phyloP scores from a whole-genome alignment of 2,329 filamentous ascomycete species.

The Claviceps sp. region DNA sequence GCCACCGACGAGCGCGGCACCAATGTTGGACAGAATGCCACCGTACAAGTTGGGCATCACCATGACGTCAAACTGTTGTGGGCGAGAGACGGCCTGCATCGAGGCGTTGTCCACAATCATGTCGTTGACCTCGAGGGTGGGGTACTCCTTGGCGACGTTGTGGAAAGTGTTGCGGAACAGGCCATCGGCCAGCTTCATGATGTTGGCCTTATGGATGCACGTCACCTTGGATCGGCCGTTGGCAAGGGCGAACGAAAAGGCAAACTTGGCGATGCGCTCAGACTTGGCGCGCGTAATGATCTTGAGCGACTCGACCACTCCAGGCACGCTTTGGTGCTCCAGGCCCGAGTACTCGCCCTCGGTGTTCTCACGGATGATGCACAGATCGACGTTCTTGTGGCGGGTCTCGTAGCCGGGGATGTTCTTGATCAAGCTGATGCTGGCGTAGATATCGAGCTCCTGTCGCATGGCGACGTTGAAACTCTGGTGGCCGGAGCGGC shows the following conservation, averaged over 20 bases:
- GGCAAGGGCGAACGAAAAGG: conserved; percentile 92
- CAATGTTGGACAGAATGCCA: conserved; percentile 97
- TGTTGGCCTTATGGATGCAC: conserved; percentile 99
- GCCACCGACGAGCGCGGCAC: conserved; percentile 89
- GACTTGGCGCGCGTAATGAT: conserved; percentile 99
- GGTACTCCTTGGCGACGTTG: conserved; percentile 85
- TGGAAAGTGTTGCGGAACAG: conserved; percentile 98
- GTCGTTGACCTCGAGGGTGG: conserved; percentile 89
- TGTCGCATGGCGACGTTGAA: conserved; percentile 99
- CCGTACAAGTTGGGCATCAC: conserved; percentile 99
- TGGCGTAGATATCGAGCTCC: conserved; percentile 99
- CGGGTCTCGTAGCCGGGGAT: conserved; percentile 96
- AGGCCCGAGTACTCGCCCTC: conserved; percentile 99
- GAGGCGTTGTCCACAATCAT: conserved; percentile 99
- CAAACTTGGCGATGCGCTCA: conserved; percentile 98
- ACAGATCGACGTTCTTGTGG: conserved; percentile 93
- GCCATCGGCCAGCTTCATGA: conserved; percentile 99
- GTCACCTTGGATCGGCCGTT: conserved; percentile 99
- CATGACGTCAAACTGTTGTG: conserved; percentile 98
- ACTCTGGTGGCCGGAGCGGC: conserved; percentile 91
- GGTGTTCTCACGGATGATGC: conserved; percentile 99
- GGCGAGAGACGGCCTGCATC: conserved; percentile 94
- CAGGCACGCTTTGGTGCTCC: conserved; percentile 92
- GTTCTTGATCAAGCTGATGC: conserved; percentile 97
- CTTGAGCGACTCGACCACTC: conserved; percentile 98